Evolutionary conservation across 192 early-diverging fungal species (phyloP), one percentile per base, ranked within the genome.

Genomic region (Entomortierella lignicola): DNA sequence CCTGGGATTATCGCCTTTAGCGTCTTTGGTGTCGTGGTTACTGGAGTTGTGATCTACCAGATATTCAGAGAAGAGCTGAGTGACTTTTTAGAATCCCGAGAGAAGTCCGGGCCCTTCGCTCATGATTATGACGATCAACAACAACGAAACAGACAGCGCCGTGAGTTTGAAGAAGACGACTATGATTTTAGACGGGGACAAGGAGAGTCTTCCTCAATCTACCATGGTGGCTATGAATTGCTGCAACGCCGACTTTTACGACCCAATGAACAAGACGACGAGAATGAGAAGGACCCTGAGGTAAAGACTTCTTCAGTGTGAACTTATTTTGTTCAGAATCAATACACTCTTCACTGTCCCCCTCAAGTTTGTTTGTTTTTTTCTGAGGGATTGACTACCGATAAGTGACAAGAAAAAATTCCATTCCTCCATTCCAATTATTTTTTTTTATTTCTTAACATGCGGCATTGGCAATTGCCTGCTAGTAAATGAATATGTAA

Each of bases 1-100:
- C 75, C 75, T 39, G 75, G 67, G 56, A 55, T 70, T 15, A 30
- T 70, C 41, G 68, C 58, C 21, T 60, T 20, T 17, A 32, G 75
- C 15, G 67, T 70, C 17, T 15, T 70, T 55, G 75, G 62, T 37
- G 75, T 79, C 8, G 67, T 79, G 17, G 60, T 65, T 20, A 79
- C 63, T 4, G 68, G 75, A 11, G 75, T 79, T 5, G 67, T 79
- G 15, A 47, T 79, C 55, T 79, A 79, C 52, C 32, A 47, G 4
- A 70, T 70, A 41, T 17, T 69, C 55, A 70, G 66, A 39, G 75
- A 79, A 8, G 66, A 70, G 17, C 52, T 70, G 31, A 21, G 51
- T 25, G 60, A 69, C 31, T 64, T 64, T 32, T 2, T 68, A 12
- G 30, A 62, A 2, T 55, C 72, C n/a, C 52, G 66, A 43, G 66